Conservation (phyloP, 208 protist species). For the Trypanosoma melophagium region DNA sequence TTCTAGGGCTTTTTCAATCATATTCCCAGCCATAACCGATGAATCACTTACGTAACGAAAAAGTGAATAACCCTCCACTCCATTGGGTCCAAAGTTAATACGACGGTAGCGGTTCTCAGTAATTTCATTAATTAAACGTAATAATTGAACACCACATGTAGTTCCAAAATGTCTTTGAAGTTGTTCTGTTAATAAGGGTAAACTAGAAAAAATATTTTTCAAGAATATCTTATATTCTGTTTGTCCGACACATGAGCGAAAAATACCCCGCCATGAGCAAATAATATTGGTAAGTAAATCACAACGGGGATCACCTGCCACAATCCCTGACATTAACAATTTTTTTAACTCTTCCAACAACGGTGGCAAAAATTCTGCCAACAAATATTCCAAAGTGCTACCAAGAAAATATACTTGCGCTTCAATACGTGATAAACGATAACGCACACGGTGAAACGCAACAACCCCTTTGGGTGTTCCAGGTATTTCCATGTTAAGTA, state of each 20-base stretch:
- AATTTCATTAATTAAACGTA: slow-evolving; percentile 30
- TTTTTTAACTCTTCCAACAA: slow-evolving; percentile 17
- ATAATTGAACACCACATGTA: slow-evolving; percentile 20
- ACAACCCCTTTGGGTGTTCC: neutral
- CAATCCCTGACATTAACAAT: neutral
- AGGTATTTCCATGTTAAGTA: neutral
- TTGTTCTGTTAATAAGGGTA: slow-evolving; percentile 6
- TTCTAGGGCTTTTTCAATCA: slow-evolving; percentile 10
- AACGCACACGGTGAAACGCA: slow-evolving; percentile 12
- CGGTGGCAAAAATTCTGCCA: neutral
- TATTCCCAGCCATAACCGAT: neutral
- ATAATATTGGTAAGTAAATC: slow-evolving; percentile 12
- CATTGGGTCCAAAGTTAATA: slow-evolving; percentile 27
- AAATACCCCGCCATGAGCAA: slow-evolving; percentile 25
- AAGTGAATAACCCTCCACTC: slow-evolving; percentile 29
- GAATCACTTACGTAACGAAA: slow-evolving; percentile 27
- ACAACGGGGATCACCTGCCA: neutral
- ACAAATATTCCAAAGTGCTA: slow-evolving; percentile 7
- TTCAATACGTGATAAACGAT: slow-evolving; percentile 18
- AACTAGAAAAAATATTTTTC: slow-evolving; percentile 2
- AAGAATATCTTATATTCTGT: slow-evolving; percentile 25
- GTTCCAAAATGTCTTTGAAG: slow-evolving; percentile 17
- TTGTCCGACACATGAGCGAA: slow-evolving; percentile 24
- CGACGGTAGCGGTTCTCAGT: slow-evolving; percentile 31
- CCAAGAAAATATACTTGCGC: slow-evolving; percentile 19